Percentiles rank a stretch among this genome's conserved stretches.
phyloP scores from a whole-genome alignment of 495 filamentous ascomycete genomes.

The Talaromyces proteolyticus region DNA sequence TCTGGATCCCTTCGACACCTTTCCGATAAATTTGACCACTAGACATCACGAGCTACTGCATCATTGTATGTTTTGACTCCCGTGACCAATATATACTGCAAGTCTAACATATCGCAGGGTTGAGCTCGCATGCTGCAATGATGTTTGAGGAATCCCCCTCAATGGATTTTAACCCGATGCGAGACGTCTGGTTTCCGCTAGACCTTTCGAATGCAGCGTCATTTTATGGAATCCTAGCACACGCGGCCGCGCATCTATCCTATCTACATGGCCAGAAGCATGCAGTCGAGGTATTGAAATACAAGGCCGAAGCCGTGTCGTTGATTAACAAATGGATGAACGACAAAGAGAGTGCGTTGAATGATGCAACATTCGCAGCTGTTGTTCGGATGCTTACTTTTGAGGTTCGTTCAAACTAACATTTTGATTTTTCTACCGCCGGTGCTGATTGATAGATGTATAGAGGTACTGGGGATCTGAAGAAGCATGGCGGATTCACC shows the following conservation, averaged over 20 bases:
- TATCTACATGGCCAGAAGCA: conserved; percentile 15
- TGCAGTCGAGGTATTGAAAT: conserved; percentile 17
- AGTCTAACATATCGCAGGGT: too few relatives aligned
- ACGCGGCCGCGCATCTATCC: conserved; percentile 20
- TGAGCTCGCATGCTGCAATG: conserved; percentile 22
- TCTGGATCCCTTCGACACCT: conserved; percentile 22
- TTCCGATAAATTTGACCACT: conserved; percentile 18
- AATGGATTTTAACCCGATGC: conserved; percentile 23
- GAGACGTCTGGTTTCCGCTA: conserved; percentile 26
- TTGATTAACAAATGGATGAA: conserved; percentile 17
- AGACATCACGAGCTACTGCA: conserved; percentile 22
- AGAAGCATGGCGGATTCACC: conserved; percentile 21
- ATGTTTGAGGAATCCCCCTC: conserved; percentile 20
- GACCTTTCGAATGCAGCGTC: conserved; percentile 24
- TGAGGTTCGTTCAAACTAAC: conserved; percentile 13
- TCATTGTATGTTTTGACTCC: conserved; percentile 20
- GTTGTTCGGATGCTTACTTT: conserved; percentile 22
- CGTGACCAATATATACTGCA: too few relatives aligned
- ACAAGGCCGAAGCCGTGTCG: conserved; percentile 17
- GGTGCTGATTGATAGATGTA: neutral
- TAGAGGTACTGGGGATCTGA: conserved; percentile 25
- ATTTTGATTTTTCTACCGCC: neutral
- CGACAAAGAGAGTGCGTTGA: conserved; percentile 17
- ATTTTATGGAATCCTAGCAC: conserved; percentile 23
- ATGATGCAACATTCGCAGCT: conserved; percentile 21